Percentiles rank a stretch among this genome's conserved stretches.
phyloP scores from a whole-genome alignment of 2,329 filamentous ascomycete genomes.

The Zymoseptoria crescenta region DNA sequence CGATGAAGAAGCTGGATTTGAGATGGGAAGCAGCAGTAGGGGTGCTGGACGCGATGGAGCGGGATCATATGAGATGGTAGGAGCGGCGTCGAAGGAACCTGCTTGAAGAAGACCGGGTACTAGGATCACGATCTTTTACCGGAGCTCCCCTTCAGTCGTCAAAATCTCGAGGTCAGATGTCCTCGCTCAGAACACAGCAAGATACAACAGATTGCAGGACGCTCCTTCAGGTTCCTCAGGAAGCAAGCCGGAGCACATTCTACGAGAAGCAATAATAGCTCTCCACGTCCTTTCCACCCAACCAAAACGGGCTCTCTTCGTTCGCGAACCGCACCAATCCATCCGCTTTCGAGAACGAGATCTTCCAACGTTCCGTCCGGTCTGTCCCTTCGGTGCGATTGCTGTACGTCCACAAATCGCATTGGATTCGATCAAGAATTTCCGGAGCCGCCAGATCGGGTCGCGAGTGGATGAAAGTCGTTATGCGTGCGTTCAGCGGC shows the following conservation, averaged over 20 bases:
- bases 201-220: neutral
- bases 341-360: slow-evolving; percentile 27
- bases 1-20: slow-evolving; percentile 31
- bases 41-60: slow-evolving; percentile 38
- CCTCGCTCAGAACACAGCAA: neutral
- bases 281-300: slow-evolving; percentile 29
- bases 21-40: slow-evolving; percentile 31
- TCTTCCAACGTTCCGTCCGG: slow-evolving; percentile 2
- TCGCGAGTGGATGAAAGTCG: slow-evolving; percentile 21
- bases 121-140: neutral
- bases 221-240: neutral
- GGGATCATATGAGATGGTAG: slow-evolving; percentile 43
- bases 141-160: neutral
- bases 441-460: slow-evolving; percentile 17
- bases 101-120: slow-evolving; percentile 18
- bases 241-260: neutral
- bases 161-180: neutral
- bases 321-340: slow-evolving; percentile 27
- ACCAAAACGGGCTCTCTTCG: slow-evolving; percentile 19
- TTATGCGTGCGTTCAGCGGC: slow-evolving; percentile 24
- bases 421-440: slow-evolving; percentile 18
- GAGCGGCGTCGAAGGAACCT: slow-evolving; percentile 31
- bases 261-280: slow-evolving; percentile 27
- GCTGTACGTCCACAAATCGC: slow-evolving; percentile 13
- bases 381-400: slow-evolving; percentile 6